These are phyloP conservation scores for Lasiodiplodia gonubiensis DNA, from an alignment of 2,329 filamentous ascomycete genomes.

Conservation along the genomic window DNA sequence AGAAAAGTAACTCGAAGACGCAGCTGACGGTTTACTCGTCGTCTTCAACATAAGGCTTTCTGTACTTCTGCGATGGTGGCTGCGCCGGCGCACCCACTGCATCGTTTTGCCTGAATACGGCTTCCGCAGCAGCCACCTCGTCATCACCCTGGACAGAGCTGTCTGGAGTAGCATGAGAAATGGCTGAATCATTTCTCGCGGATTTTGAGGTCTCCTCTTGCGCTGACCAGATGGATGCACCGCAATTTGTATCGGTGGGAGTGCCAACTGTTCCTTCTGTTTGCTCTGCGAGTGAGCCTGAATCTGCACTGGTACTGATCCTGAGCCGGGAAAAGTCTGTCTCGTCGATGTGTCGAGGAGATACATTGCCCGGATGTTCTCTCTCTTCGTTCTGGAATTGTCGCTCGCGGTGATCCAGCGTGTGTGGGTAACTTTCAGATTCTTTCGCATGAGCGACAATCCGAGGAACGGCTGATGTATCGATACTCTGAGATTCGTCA, in stretches of 20 bases:
- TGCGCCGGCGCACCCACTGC: not conserved
- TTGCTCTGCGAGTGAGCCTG: not conserved
- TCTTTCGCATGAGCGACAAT: not conserved
- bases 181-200: not conserved
- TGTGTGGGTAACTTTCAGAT: not conserved
- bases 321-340: not conserved
- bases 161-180: conserved; percentile 9
- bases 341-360: not conserved
- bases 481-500: not conserved
- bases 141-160: conserved; percentile 23
- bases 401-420: not conserved
- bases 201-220: not conserved
- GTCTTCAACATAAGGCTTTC: conserved; percentile 14
- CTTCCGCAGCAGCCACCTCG: conserved; percentile 2
- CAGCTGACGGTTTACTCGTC: not conserved
- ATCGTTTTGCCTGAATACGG: conserved; percentile 2
- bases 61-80: not conserved
- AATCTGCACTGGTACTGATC: not conserved
- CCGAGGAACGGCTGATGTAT: not conserved
- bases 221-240: conserved; percentile 19
- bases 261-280: not conserved
- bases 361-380: not conserved
- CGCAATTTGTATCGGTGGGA: conserved; percentile 11
- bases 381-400: not conserved
- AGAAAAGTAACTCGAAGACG: not conserved